Evolutionary conservation across 228 moss, liverwort and hornwort species (phyloP), one percentile per base, ranked within the genome.

Genomic region (Sphagnum fallax): DNA sequence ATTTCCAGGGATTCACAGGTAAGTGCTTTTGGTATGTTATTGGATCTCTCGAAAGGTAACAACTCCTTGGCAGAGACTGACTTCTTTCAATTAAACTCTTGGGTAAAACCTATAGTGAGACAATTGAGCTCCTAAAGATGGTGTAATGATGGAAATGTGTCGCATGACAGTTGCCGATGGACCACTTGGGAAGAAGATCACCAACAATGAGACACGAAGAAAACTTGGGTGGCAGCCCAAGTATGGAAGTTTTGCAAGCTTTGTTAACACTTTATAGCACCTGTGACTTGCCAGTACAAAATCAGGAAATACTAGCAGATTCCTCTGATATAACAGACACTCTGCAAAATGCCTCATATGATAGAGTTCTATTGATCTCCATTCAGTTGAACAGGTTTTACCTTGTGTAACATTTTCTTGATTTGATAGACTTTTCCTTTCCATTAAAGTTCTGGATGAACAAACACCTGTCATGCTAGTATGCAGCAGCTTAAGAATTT

Each of bases 171-270:
- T 83, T 75, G 73, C 70, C 52, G 90, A 89, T 47, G 98, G 98
- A n/a, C 87, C 90, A 13, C 85, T 93, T 4, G 98, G 98, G 60
- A 98, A 93, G 86, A 94, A 75, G 78, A 87, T 94, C 90, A 88
- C 81, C 73, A 98, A 98, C 67, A 75, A 63, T 71, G 69, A 49
- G 59, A 93, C 92, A 12, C 82, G 84, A 59, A 70, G 70, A 65
- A 67, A 63, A 12, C 80, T 91, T 68, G 90, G 84, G 47, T 98
- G 98, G 98, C 77, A 89, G 69, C 94, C 98, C 16, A 92, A 87
- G 74, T 84, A 92, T 65, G 82, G 68, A 60, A 92, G 90, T 62
- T 92, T 98, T 72, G 70, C 64, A 48, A 83, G 78, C 72, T 98
- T 93, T 58, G 47, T 93, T 65, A 32, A 32, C 32, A 32, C 32